Evolutionary conservation across 2,329 filamentous ascomycete species (phyloP).

Genomic region (Rasamsonia emersonii): DNA sequence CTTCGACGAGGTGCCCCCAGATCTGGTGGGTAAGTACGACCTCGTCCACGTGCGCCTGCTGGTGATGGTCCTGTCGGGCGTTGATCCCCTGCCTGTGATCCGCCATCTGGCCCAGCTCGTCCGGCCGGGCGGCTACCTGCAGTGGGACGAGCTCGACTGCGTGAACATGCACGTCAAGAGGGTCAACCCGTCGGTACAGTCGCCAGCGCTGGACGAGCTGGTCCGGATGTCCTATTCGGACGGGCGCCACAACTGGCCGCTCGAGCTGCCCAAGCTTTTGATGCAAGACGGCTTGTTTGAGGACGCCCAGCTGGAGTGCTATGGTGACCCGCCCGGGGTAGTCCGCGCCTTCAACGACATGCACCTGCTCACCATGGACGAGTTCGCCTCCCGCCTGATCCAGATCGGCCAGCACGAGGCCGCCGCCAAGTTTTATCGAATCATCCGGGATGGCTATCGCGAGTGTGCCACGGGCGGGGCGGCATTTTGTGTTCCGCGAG

Average conservation of each 20-base stretch:
- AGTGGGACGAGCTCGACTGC: slow-evolving; percentile 22
- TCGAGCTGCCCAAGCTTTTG: slow-evolving; percentile 11
- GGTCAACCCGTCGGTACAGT: slow-evolving; percentile 4
- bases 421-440: slow-evolving; percentile 7
- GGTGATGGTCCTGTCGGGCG: slow-evolving; percentile 6
- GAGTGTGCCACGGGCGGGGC: slow-evolving; percentile 10
- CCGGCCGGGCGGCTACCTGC: slow-evolving; percentile 20
- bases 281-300: slow-evolving; percentile 9
- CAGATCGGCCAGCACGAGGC: slow-evolving; percentile 7
- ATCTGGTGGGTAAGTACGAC: slow-evolving; percentile 15
- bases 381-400: slow-evolving; percentile 11
- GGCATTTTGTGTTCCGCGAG: slow-evolving; percentile 12
- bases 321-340: slow-evolving; percentile 10
- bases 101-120: slow-evolving; percentile 16
- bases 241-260: slow-evolving; percentile 15
- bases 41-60: slow-evolving; percentile 15
- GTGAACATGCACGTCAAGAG: slow-evolving; percentile 13
- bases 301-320: slow-evolving; percentile 9
- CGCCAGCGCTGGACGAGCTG: slow-evolving; percentile 12
- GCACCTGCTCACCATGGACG: slow-evolving; percentile 15
- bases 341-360: slow-evolving; percentile 10
- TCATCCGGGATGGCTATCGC: slow-evolving; percentile 9
- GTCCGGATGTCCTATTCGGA: slow-evolving; percentile 9
- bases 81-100: slow-evolving; percentile 11
- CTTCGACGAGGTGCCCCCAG: slow-evolving; percentile 13